Base-by-base conservation (phyloP, 1,284 basidiomycete genomes). In the Pseudozyma flocculosa region DNA sequence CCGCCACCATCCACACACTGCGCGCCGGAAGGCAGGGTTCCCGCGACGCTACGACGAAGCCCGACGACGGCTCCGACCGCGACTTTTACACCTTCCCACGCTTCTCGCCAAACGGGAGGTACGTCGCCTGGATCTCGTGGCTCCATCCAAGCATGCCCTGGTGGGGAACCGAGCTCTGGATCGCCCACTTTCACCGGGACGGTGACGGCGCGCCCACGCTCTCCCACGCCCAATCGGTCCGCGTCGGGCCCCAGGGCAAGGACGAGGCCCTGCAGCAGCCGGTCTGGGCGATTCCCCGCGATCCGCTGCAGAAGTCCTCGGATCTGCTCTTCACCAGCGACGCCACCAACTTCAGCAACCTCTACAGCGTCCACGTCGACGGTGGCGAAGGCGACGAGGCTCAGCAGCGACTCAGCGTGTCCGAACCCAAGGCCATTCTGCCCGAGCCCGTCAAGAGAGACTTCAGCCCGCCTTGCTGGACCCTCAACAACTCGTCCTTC, bases 141-240 rank as follows among this genome's bases (percentile, higher is more conserved):
- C 68, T 73, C 30, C 79, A 80, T 60, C 89, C 89, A 0, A 85
- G 88, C 68, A 90, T 90, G 89, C 88, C 88, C 19, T 90, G 87
- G 86, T 85, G 88, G 66, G 86, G 85, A 18, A 82, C 84, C 0
- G 80, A 86, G 67, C 79, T 90, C 36, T 80, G 82, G 64, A 75
- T 87, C 22, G 86, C 83, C 0, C 37, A 80, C 13, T 72, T 83
- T 24, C 60, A 55, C 7, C 24, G 45, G 10, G 43, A 43, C 26
- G 32, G 48, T 36, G 4, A 50, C 37, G 41, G 26, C 17, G n/a
- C n/a, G 29, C 40, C 13, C 17, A 29, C 14, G 18, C n/a, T 40
- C 18, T 50, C 52, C 1, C 23, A 54, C 8, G 48, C 52, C 4
- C 30, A 18, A 0, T 55, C 30, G 40, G 54, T 63, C 48, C 50